phyloP scores from a whole-genome alignment of 2,329 filamentous ascomycete genomes.

The Hymenoscyphus salicellus region DNA sequence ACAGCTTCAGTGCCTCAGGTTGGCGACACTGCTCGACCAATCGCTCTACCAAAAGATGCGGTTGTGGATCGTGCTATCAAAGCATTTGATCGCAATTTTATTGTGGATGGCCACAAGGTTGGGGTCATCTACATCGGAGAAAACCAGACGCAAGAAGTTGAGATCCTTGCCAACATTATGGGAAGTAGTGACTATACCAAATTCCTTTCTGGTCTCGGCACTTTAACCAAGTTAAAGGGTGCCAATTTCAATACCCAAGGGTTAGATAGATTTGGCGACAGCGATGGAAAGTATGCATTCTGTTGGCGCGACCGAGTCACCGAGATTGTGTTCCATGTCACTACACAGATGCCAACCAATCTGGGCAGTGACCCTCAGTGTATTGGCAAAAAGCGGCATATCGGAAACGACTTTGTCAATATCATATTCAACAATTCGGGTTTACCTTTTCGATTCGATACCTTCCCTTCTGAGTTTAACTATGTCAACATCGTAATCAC shows the following conservation, averaged over 20 bases:
- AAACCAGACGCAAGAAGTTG: constrained; percentile 75
- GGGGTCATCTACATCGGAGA: constrained; percentile 92
- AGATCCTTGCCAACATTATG: constrained; percentile 81
- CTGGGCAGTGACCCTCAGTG: constrained; percentile 71
- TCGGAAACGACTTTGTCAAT: constrained; percentile 97
- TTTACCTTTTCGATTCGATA: constrained; percentile 82
- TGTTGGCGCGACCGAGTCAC: constrained; percentile 94
- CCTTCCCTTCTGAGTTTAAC: constrained; percentile 92
- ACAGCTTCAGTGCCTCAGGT: constrained; percentile 61
- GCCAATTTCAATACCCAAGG: constrained; percentile 92
- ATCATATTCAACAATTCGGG: constrained; percentile 98
- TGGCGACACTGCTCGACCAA: constrained; percentile 59
- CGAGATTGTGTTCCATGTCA: constrained; percentile 92
- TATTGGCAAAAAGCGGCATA: constrained; percentile 86
- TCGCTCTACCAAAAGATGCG: constrained; percentile 65
- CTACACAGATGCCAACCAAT: constrained; percentile 95
- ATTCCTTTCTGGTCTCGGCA: constrained; percentile 79
- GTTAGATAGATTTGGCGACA: constrained; percentile 71
- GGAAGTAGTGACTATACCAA: constrained; percentile 86
- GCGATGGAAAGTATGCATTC: constrained; percentile 83
- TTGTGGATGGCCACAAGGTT: constrained; percentile 92
- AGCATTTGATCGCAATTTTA: constrained; percentile 81
- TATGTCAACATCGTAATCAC: constrained; percentile 96
- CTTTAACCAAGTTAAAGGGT: constrained; percentile 73
- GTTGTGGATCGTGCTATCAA: constrained; percentile 61